phyloP scores from a whole-genome alignment of 208 protist species.

The Acanthamoeba lenticulata region DNA sequence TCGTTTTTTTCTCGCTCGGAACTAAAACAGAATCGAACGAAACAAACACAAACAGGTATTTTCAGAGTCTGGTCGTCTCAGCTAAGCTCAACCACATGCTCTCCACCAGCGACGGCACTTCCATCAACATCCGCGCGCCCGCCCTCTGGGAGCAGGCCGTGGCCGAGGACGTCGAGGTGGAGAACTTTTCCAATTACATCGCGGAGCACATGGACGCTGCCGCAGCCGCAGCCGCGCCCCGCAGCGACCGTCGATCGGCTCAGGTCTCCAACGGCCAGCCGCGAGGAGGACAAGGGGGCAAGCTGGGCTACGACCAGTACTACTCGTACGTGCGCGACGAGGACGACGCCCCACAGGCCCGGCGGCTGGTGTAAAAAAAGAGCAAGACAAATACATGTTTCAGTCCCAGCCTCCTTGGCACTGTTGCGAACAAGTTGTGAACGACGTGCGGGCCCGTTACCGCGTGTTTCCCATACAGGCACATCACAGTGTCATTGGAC shows the following conservation, averaged over 20 bases:
- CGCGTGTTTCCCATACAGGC: too few relatives aligned
- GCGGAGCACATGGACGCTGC: background rate
- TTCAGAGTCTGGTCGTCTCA: background rate
- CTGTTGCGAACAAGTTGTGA: too few relatives aligned
- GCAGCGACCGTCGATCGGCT: too few relatives aligned
- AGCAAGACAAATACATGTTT: too few relatives aligned
- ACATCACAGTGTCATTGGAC: too few relatives aligned
- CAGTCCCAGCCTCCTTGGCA: too few relatives aligned
- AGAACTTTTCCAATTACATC: background rate
- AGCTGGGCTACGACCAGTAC: background rate
- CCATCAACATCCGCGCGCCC: background rate
- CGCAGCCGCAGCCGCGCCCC: too few relatives aligned
- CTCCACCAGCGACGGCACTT: background rate
- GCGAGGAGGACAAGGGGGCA: background rate
- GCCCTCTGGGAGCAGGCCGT: background rate
- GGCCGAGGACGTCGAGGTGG: background rate
- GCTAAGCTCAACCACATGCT: constrained; percentile 30
- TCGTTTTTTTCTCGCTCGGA: background rate
- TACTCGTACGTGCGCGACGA: background rate
- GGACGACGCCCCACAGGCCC: background rate
- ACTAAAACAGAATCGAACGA: background rate
- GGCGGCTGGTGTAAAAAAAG: too few relatives aligned
- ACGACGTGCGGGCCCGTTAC: too few relatives aligned
- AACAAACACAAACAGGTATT: background rate
- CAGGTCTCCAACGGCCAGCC: too few relatives aligned